Conservation (phyloP, 768 basidiomycete species). For the Calocybe indica region DNA sequence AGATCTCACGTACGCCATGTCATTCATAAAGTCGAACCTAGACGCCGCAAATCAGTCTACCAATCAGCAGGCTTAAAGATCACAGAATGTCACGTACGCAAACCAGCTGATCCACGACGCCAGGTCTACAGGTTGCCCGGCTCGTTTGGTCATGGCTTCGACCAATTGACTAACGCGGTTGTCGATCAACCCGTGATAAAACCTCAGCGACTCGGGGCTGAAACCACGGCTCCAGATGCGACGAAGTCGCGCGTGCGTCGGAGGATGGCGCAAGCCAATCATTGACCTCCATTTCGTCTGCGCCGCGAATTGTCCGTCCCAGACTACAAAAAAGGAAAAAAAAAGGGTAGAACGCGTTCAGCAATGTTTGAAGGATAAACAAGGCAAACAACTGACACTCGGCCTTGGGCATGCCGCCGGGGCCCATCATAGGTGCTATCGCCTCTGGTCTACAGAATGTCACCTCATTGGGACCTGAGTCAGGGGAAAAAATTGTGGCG, state of each 20-base stretch:
- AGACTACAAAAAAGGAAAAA: conserved; percentile 14
- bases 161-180: conserved; percentile 19
- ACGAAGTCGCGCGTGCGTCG: conserved; percentile 28
- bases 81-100: conserved; percentile 18
- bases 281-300: conserved; percentile 12
- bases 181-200: conserved; percentile 15
- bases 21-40: conserved; percentile 34
- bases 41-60: neutral
- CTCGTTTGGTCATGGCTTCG: conserved; percentile 8
- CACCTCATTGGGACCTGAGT: conserved; percentile 40
- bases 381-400: conserved; percentile 18
- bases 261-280: conserved; percentile 23
- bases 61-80: neutral
- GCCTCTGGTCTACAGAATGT: conserved; percentile 29
- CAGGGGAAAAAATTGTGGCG: neutral
- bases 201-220: conserved; percentile 23
- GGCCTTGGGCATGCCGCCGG: conserved; percentile 35
- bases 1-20: conserved; percentile 24
- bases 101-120: conserved; percentile 30
- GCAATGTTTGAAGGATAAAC: neutral
- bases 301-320: conserved; percentile 21
- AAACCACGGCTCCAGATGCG: conserved; percentile 36
- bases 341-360: neutral
- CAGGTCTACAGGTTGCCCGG: conserved; percentile 19
- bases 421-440: conserved; percentile 27